phyloP scores from a whole-genome alignment of 116 monocot genomes.

The Trichopus zeylanicus region DNA sequence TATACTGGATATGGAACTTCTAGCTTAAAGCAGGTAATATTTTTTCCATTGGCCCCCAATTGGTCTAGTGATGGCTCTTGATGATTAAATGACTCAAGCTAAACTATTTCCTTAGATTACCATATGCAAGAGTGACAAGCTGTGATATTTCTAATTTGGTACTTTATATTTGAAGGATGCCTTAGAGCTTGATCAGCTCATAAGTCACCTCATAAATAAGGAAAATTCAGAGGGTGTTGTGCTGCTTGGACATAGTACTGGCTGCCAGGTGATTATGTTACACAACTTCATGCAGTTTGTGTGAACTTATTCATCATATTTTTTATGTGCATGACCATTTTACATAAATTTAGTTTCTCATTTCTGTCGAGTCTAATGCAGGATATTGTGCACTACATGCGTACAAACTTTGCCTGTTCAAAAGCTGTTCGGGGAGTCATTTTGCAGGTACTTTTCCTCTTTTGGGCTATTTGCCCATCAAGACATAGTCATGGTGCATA shows the following conservation, averaged over 20 bases:
- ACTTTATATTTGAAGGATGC: constrained; percentile 61
- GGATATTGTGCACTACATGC: constrained; percentile 96
- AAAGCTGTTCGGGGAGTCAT: constrained; percentile 87
- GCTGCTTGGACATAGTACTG: constrained; percentile 92
- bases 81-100: no score
- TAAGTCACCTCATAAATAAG: constrained; percentile 85
- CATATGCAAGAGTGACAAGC: no score
- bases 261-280: constrained; percentile 63
- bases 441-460: constrained; percentile 60
- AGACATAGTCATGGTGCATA: not conserved
- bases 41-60: not conserved
- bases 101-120: no score
- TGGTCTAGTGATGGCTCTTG: no score
- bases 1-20: constrained; percentile 94
- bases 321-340: not conserved
- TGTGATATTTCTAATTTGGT: not conserved
- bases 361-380: constrained; percentile 15
- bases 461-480: not conserved
- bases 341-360: not conserved
- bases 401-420: constrained; percentile 81
- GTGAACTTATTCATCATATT: not conserved
- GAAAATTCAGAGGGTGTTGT: constrained; percentile 98
- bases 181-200: constrained; percentile 84
- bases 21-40: constrained; percentile 67
- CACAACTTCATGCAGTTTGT: not conserved